Percentiles rank a stretch among this genome's conserved stretches.
Evolutionary conservation across 78 protist genomes (phyloP).

Genomic region (Pigoraptor vietnamica): DNA sequence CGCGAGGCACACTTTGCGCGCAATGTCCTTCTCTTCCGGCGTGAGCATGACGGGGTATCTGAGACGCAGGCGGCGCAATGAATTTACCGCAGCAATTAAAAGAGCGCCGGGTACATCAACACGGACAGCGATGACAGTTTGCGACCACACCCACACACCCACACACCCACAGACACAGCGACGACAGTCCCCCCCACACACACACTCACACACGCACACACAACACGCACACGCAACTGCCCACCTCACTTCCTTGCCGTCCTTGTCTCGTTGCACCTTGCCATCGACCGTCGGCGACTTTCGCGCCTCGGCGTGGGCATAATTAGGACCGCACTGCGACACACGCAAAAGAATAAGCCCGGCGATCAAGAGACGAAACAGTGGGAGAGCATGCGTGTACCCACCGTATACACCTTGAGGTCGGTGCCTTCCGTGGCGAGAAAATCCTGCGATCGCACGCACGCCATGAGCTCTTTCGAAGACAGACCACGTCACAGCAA

Average conservation of each 20-base stretch:
- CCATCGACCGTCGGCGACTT: constrained; percentile 95
- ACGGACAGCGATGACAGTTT: too few species aligned
- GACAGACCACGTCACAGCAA: too few species aligned
- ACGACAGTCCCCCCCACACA: too few species aligned
- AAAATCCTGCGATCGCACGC: constrained; percentile 33
- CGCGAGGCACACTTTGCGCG: constrained; percentile 41
- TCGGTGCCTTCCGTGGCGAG: constrained; percentile 70
- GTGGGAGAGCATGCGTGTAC: not conserved
- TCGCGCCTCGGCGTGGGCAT: constrained; percentile 88
- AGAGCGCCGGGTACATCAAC: not conserved
- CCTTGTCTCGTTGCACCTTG: constrained; percentile 67
- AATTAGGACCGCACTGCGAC: constrained; percentile 58
- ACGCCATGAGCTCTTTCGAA: too few species aligned
- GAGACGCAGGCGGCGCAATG: not conserved
- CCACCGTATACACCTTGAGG: constrained; percentile 55
- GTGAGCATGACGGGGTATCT: constrained; percentile 52
- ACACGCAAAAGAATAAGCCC: not conserved
- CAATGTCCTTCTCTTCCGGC: constrained; percentile 39
- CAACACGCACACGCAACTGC: too few species aligned
- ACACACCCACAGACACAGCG: too few species aligned
- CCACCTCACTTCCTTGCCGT: constrained; percentile 77
- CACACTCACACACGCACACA: too few species aligned
- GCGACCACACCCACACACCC: too few species aligned
- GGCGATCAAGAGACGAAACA: too few species aligned
- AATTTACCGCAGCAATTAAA: not conserved